Percentiles rank a stretch among this genome's conserved stretches.
Conservation (phyloP, 2,329 filamentous ascomycete genomes). For the Bisporella sp. region DNA sequence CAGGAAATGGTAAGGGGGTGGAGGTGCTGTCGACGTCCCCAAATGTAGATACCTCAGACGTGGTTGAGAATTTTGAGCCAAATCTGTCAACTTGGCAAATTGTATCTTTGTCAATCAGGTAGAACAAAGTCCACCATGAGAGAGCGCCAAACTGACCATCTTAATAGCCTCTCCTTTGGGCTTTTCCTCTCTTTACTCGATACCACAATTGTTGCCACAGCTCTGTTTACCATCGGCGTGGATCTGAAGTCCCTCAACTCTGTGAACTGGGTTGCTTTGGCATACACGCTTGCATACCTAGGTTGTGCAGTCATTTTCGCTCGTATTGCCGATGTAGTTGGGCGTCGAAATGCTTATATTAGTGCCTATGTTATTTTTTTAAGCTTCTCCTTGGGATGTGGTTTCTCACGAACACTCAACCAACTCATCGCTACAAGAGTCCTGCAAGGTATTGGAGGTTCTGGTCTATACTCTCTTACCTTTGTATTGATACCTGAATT, state of each 20-base stretch:
- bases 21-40: no score
- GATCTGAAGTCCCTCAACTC: constrained; percentile 40
- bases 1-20: no score
- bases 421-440: constrained; percentile 31
- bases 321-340: constrained; percentile 32
- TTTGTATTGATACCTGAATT: constrained; percentile 38
- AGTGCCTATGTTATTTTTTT: constrained; percentile 44
- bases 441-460: constrained; percentile 27
- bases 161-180: constrained; percentile 39
- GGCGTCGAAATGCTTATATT: constrained; percentile 5
- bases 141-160: neutral
- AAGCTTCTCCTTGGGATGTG: constrained; percentile 49
- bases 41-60: no score
- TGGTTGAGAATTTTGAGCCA: no score
- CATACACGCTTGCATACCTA: constrained; percentile 36
- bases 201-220: constrained; percentile 53
- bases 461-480: constrained; percentile 30
- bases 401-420: constrained; percentile 34
- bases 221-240: constrained; percentile 45
- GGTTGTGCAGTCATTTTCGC: constrained; percentile 49
- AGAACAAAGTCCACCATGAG: neutral
- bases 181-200: constrained; percentile 55
- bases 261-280: constrained; percentile 48
- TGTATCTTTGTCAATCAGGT: neutral
- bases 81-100: neutral